phyloP scores from a whole-genome alignment of 1,284 basidiomycete species.

The Rhodofomes roseus region DNA sequence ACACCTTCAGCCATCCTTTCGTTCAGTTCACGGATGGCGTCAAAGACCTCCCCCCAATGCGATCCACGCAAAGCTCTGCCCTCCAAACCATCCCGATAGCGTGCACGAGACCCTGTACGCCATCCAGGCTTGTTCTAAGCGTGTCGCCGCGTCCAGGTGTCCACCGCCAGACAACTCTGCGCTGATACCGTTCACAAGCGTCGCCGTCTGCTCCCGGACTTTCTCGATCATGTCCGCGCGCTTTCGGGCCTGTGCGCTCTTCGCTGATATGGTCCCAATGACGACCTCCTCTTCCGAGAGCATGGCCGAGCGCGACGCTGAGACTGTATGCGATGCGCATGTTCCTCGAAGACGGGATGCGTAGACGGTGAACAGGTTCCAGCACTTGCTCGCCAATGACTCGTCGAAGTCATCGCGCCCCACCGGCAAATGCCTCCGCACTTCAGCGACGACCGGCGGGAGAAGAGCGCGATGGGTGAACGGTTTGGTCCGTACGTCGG shows the following conservation, averaged over 20 bases:
- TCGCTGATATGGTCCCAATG: constrained; percentile 58
- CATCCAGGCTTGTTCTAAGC: constrained; percentile 44
- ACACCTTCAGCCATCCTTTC: too few relatives aligned
- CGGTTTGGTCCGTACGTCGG: constrained; percentile 18
- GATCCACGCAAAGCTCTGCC: constrained; percentile 60
- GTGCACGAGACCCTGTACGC: constrained; percentile 44
- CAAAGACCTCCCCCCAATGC: constrained; percentile 50
- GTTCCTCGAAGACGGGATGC: constrained; percentile 43
- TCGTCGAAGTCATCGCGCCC: constrained; percentile 11
- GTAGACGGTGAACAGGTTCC: constrained; percentile 45
- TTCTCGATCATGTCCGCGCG: constrained; percentile 49
- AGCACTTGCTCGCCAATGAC: constrained; percentile 18
- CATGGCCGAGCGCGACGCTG: constrained; percentile 28
- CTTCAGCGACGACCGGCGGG: constrained; percentile 3
- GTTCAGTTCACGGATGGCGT: constrained; percentile 20
- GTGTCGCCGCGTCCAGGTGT: constrained; percentile 28
- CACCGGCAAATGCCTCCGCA: background rate
- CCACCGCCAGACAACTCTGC: constrained; percentile 46
- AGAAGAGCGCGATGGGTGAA: constrained; percentile 25
- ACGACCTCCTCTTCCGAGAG: constrained; percentile 39
- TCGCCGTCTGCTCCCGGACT: constrained; percentile 49
- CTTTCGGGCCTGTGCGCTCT: constrained; percentile 49
- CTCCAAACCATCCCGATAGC: constrained; percentile 43
- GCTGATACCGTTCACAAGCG: constrained; percentile 44
- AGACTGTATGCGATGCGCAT: constrained; percentile 46